Evolutionary conservation across 2,329 filamentous ascomycete genomes (phyloP).

Genomic region (Ophiostoma australiae): DNA sequence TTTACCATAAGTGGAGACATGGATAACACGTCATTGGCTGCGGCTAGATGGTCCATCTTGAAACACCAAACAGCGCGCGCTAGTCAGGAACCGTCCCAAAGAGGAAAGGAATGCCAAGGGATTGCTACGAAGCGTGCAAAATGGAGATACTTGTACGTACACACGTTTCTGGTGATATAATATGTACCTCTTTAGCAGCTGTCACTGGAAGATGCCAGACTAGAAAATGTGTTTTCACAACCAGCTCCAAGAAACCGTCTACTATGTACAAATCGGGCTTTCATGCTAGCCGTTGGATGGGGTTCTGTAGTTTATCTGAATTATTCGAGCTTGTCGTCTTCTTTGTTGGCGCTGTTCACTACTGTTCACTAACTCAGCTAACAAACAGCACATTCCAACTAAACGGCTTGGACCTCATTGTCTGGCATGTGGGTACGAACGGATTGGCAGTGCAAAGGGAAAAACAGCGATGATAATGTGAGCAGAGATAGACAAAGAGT

Average conservation of each 20-base stretch:
- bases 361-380: background rate
- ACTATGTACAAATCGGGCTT: background rate
- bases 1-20: background rate
- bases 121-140: background rate
- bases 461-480: background rate
- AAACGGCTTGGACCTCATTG: slow-evolving; percentile 1
- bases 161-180: background rate
- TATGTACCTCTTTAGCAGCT: background rate
- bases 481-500: background rate
- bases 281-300: background rate
- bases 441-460: background rate
- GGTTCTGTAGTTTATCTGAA: background rate
- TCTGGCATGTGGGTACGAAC: background rate
- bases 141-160: background rate
- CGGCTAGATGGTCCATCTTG: background rate
- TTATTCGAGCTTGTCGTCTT: background rate
- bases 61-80: slow-evolving; percentile 13
- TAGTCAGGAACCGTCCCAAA: slow-evolving; percentile 6
- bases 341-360: slow-evolving; percentile 1
- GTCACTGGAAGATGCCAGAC: background rate
- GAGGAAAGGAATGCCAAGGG: slow-evolving; percentile 4
- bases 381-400: background rate
- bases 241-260: background rate
- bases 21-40: slow-evolving; percentile 13
- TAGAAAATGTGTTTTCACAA: background rate